Conservation (phyloP, 495 filamentous ascomycete species). For the Cercophora sp. region DNA sequence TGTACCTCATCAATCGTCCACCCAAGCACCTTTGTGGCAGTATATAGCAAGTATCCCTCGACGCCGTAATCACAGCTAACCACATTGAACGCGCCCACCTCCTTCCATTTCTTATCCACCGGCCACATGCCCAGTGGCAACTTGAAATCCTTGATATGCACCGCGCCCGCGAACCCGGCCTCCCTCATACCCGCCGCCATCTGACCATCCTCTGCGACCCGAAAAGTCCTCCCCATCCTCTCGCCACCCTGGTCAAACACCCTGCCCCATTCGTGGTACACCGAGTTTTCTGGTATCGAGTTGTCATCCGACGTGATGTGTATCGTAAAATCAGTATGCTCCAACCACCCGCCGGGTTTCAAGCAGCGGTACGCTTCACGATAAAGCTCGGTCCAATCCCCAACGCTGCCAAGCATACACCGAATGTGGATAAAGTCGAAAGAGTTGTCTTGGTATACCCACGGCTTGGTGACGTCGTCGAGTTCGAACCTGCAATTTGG, state of each 20-base stretch:
- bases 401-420: too few relatives aligned
- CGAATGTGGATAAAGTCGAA: too few relatives aligned
- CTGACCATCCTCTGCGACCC: neutral
- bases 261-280: neutral
- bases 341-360: neutral
- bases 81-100: neutral
- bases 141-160: neutral
- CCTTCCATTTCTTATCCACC: neutral
- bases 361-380: neutral
- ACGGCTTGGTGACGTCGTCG: too few relatives aligned
- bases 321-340: neutral
- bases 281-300: neutral
- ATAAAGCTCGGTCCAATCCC: too few relatives aligned
- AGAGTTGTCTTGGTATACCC: too few relatives aligned
- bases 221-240: neutral
- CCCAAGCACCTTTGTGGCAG: conserved; percentile 36
- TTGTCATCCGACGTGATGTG: neutral
- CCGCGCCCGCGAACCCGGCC: neutral
- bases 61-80: conserved; percentile 34
- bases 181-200: neutral
- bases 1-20: conserved; percentile 45
- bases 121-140: neutral
- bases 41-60: conserved; percentile 39
- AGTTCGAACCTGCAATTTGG: too few relatives aligned
- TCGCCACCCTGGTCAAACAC: neutral